Evolutionary conservation across 2,329 filamentous ascomycete species (phyloP).

Genomic region (Botrytis fragariae): DNA sequence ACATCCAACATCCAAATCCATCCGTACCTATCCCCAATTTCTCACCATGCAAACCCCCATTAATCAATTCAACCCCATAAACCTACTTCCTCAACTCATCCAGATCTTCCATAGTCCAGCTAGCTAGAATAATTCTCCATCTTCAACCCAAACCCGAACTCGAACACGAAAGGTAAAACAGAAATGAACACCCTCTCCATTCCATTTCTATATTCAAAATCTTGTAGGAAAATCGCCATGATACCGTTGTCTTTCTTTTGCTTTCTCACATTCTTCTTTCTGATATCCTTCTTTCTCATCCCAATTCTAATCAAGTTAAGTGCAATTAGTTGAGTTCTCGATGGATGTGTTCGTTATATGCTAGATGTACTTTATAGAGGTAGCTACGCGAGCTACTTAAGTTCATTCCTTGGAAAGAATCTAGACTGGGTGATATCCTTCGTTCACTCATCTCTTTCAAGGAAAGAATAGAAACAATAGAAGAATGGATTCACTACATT

Average conservation of each 20-base stretch:
- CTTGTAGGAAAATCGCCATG: neutral
- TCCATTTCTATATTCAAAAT: accelerated
- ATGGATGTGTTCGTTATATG: neutral
- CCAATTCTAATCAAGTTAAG: neutral
- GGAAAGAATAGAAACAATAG: too few species aligned
- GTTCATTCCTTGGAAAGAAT: neutral
- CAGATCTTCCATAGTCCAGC: too few species aligned
- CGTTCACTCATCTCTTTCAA: neutral
- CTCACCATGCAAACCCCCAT: too few species aligned
- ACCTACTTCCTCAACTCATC: too few species aligned
- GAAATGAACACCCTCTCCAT: neutral
- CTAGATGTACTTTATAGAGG: neutral
- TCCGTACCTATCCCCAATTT: too few species aligned
- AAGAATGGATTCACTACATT: neutral
- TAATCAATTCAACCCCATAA: too few species aligned
- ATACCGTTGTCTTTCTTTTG: neutral
- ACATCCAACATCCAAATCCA: too few species aligned
- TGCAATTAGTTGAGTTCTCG: neutral
- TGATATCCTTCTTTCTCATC: neutral
- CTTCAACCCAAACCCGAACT: neutral
- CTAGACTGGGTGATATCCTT: neutral
- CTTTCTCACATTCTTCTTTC: too few species aligned
- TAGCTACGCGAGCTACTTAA: too few species aligned
- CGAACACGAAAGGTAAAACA: neutral
- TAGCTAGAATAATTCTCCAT: too few species aligned